Evolutionary conservation across 148 eudicot genomes (phyloP), one percentile per base, ranked within the genome.

Genomic region (Fagopyrum homotropicum): DNA sequence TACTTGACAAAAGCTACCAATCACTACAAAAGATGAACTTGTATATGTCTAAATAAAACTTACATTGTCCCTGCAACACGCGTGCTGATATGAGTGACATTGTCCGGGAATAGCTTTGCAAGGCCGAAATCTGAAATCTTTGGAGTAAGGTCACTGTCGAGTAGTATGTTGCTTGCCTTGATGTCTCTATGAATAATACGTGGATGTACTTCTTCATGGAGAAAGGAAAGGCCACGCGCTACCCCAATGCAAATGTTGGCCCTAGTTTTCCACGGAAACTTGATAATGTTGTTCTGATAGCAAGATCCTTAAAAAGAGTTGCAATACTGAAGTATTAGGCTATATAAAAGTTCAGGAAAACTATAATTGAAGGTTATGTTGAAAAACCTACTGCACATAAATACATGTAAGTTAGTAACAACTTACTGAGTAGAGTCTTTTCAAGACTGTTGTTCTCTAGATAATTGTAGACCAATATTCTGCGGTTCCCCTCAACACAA

Each of bases 11-110:
- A 63, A 63, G 44, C 16, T 63, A 19, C 43, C 69, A 63, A 30
- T 11, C 43, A 10, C 29, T 5, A 63, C 7, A 63, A 10, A 63
- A 11, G 40, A 63, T 63, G 69, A 43, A 40, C 19, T 10, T 40
- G 71, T 40, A 14, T 66, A 66, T 22, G 35, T 7, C 22, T 30
- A 59, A 30, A 44, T 45, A 15, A 9, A 17, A 80, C 89, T 84
- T 77, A 86, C 89, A 86, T 29, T 35, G 89, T 86, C 52, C 89
- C 89, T 29, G 89, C 89, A 50, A 86, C 89, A 72, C 89, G 77
- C 3, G 89, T 86, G 76, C 89, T 86, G 49, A 86, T 74, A 84
- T 86, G 89, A 80, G 87, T 84, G 64, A 79, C 80, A 76, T 82
- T 80, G 69, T 79, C 30, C 0, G 89, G 87, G 79, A 86, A 78